Base-by-base conservation (phyloP, 2,329 filamentous ascomycete species). In the Blastomyces parvus region DNA sequence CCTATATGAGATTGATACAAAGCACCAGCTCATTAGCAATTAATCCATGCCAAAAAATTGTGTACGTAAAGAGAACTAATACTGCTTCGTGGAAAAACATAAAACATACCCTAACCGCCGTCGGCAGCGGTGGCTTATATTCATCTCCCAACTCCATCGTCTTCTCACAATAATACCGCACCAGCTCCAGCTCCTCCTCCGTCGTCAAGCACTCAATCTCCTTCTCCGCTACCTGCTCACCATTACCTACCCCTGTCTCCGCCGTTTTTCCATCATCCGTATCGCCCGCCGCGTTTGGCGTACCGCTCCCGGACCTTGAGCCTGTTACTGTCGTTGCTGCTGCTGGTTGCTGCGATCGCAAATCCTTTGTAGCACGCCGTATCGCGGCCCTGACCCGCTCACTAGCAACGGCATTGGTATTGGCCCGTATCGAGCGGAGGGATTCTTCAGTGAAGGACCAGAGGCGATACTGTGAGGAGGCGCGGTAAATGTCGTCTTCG, bases 401-500 rank as follows among this genome's bases (percentile, higher is more conserved):
- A 78, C 88, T 77, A 72, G 94, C 94, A 59, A 90, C 82, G 11
- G 83, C 78, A 77, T 97, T 97, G 40, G 92, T 96, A 67, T 88
- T 88, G 52, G 82, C 79, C 64, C 94, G 89, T 30, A 93, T 83
- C 1, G 86, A 82, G 59, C 83, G 81, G 3, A 99, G 84, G 48
- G 87, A 85, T 2, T 85, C 77, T 2, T 87, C 84, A 0, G 91
- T 90, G 77, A 93, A 97, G 13, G 92, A 96, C 94, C 94, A 99
- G 64, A 95, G 82, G 53, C 89, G 86, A 74, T 86, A 97, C 76
- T 99, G 94, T 57, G 90, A 93, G 0, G 93, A 96, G 60, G 89
- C 84, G 40, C 91, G 87, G 78, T 97, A 99, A 62, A 92, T 83
- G 68, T 90, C 89, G 77, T 99, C 94, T 82, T 99, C 94, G 66